Conservation (phyloP, 805 yeast species). For the Yarrowia keelungensis region DNA sequence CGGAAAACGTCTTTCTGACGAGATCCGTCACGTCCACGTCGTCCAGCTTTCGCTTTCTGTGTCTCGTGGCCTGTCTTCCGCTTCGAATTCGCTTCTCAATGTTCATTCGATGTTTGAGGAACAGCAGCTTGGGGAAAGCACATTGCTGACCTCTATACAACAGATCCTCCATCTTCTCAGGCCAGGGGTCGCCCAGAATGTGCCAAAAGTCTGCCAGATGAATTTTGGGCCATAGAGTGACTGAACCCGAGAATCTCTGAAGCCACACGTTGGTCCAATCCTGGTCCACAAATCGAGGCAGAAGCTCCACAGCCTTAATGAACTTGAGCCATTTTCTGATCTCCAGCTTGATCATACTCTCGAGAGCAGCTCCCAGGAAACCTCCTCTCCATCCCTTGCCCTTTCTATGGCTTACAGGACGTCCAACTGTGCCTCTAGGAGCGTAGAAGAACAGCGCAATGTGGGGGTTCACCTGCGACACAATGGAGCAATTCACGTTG, state of each 20-base stretch:
- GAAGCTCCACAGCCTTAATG: conserved; percentile 66
- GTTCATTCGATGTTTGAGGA: conserved; percentile 66
- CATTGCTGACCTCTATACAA: conserved; percentile 68
- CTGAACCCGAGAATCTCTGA: conserved; percentile 75
- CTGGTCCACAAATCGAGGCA: conserved; percentile 72
- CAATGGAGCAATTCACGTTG: conserved; percentile 76
- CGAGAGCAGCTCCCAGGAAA: conserved; percentile 72
- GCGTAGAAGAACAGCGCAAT: conserved; percentile 76
- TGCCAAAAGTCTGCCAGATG: conserved; percentile 64
- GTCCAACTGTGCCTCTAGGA: conserved; percentile 80
- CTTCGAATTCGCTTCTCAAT: conserved; percentile 69
- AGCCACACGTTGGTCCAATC: conserved; percentile 83
- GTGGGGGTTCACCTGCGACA: conserved; percentile 85
- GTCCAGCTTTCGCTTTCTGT: conserved; percentile 19
- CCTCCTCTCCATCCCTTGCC: conserved; percentile 76
- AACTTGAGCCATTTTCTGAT: conserved; percentile 78
- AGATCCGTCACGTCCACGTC: neutral
- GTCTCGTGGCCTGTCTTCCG: conserved; percentile 41
- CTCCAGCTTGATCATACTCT: conserved; percentile 73
- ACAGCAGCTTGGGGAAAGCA: conserved; percentile 69
- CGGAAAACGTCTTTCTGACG: conserved; percentile 27
- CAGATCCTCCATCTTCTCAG: conserved; percentile 61
- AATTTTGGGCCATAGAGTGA: conserved; percentile 78
- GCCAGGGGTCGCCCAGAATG: conserved; percentile 72
- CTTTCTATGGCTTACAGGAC: conserved; percentile 69